phyloP scores from a whole-genome alignment of 106 monocot genomes.

The Dendrobium catenatum region DNA sequence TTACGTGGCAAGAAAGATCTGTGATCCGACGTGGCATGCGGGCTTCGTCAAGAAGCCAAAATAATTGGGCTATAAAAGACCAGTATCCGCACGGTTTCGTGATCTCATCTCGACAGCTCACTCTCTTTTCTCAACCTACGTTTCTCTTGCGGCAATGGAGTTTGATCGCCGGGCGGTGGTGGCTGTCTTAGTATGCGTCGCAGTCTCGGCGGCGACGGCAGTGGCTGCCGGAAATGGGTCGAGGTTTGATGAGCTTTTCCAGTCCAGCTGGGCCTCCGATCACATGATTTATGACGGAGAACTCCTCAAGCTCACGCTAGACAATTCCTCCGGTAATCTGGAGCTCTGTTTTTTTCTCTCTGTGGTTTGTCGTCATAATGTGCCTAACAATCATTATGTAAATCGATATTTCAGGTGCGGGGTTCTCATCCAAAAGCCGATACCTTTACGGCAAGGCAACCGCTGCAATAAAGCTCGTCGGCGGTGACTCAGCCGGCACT shows the following conservation, averaged over 20 bases:
- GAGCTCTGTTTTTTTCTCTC: too few species aligned
- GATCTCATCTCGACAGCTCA: background rate
- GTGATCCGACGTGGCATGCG: background rate
- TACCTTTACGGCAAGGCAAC: slow-evolving; percentile 63
- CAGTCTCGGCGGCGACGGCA: background rate
- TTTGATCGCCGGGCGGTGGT: background rate
- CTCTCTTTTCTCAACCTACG: background rate
- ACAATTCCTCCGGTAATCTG: slow-evolving; percentile 45
- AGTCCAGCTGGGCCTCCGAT: slow-evolving; percentile 77
- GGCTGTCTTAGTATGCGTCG: background rate
- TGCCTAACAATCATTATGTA: background rate
- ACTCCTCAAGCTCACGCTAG: slow-evolving; percentile 59
- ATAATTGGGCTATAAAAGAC: slow-evolving; percentile 1
- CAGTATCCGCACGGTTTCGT: background rate
- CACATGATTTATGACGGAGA: slow-evolving; percentile 49
- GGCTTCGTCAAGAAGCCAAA: background rate
- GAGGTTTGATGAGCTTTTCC: slow-evolving; percentile 54
- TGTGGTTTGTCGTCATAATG: background rate
- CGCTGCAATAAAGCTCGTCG: slow-evolving; percentile 60
- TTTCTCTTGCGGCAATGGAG: background rate
- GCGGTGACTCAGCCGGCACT: slow-evolving; percentile 78
- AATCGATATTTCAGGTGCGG: slow-evolving; percentile 38
- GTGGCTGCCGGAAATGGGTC: background rate
- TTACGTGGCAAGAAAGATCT: background rate
- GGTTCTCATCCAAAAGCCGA: slow-evolving; percentile 64